Evolutionary conservation across 306 rosid genomes (phyloP), one percentile per base, ranked within the genome.

Genomic region (Begonia fuchsioides): DNA sequence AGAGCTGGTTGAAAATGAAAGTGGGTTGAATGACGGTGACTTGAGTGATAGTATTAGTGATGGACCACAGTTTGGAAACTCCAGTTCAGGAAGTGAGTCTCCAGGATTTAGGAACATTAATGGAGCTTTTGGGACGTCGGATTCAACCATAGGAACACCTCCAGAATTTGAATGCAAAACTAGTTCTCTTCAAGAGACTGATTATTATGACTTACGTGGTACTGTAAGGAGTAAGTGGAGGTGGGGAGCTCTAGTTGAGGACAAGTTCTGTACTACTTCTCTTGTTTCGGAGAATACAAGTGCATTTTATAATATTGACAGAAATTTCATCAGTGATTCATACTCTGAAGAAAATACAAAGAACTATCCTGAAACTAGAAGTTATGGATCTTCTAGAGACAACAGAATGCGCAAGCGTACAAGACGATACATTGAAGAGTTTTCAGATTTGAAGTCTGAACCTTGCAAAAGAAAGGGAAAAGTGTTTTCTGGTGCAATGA

Each of bases 401-500:
- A 85, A 72, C 75, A 82, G 94, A 64, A 61, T 56, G 65, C 93
- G 93, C 9, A 85, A 79, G 76, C 87, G 79, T 54, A 82, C 94
- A 45, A 68, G 54, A 73, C 75, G 88, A 72, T 82, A 63, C 72
- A 72, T 85, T 55, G 94, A 90, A 67, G 93, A 84, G 63, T 57
- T 71, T 65, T 70, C 87, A 44, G 68, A 55, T 45, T 64, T 65
- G 12, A 76, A 64, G 53, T 60, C 65, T 5, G 67, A 55, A 51
- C 18, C 55, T 69, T 39, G 51, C 44, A 72, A 54, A 55, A 65
- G 79, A 57, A 66, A 66, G 53, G 84, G 68, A 55, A 79, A 75
- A 38, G 44, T 19, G 46, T 56, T 67, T 13, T 39, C 56, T 59
- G 38, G 18, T 57, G 41, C 72, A 63, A 67, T 57, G 8, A 70